These are phyloP conservation scores for Tribonema minus DNA, from an alignment of 108 stramenopile species.

Conservation along the genomic window DNA sequence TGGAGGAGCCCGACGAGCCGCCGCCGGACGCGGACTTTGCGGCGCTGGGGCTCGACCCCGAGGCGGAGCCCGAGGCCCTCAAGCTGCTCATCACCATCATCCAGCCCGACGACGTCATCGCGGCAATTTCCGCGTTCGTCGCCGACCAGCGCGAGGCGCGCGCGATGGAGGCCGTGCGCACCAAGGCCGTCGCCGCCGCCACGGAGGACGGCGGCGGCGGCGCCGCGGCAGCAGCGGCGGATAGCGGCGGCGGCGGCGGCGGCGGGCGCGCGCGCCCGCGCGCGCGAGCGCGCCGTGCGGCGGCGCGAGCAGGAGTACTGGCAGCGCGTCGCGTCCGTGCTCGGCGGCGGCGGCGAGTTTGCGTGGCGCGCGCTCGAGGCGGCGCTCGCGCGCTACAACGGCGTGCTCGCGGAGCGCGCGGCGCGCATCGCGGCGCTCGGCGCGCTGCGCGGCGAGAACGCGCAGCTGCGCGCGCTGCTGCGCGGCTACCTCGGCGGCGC, in stretches of 20 bases:
- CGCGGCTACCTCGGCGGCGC: constrained; percentile 59
- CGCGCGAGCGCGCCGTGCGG: constrained; percentile 45
- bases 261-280: constrained; percentile 15
- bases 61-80: constrained; percentile 40
- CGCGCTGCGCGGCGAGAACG: constrained; percentile 56
- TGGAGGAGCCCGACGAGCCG: constrained; percentile 33
- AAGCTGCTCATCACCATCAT: constrained; percentile 43
- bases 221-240: too few relatives aligned
- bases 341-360: constrained; percentile 1
- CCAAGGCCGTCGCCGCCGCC: background rate
- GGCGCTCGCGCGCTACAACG: constrained; percentile 43
- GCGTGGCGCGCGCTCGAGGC: constrained; percentile 58
- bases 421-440: constrained; percentile 37
- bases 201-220: background rate
- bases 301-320: constrained; percentile 36
- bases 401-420: constrained; percentile 41
- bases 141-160: constrained; percentile 46
- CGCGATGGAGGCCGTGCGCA: constrained; percentile 8
- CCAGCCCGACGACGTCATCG: constrained; percentile 57
- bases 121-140: constrained; percentile 51
- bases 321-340: constrained; percentile 33
- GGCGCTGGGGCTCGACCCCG: constrained; percentile 33
- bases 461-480: constrained; percentile 56
- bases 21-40: constrained; percentile 38
- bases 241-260: constrained; percentile 25